Conservation (phyloP, 192 early-diverging fungal species). For the Backusella macrospora region DNA sequence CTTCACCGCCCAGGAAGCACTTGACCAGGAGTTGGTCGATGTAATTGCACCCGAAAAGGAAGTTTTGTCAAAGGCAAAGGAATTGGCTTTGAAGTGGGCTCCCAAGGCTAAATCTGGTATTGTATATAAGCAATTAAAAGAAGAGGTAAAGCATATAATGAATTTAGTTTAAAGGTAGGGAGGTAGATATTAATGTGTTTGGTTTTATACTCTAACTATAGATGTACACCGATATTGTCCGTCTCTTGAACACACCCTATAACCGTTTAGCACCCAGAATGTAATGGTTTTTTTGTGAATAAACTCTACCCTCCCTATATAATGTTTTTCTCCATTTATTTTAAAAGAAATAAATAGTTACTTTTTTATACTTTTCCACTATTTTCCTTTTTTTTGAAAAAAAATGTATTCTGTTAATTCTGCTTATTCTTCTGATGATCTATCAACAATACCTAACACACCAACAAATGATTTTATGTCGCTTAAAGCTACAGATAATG, state of each 20-base stretch:
- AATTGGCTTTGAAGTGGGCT: constrained; percentile 55
- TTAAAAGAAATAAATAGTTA: not conserved
- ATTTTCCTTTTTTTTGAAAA: not conserved
- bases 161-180: not conserved
- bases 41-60: constrained; percentile 52
- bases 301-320: not conserved
- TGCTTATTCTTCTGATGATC: constrained; percentile 5
- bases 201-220: constrained; percentile 1
- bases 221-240: constrained; percentile 39
- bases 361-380: not conserved
- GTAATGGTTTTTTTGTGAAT: constrained; percentile 8
- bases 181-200: not conserved
- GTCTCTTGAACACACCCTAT: constrained; percentile 25
- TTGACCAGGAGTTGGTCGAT: constrained; percentile 64
- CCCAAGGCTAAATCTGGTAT: constrained; percentile 59
- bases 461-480: not conserved
- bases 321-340: not conserved
- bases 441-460: constrained; percentile 1
- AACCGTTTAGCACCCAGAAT: constrained; percentile 31
- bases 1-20: constrained; percentile 62
- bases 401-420: not conserved
- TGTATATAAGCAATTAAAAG: constrained; percentile 62
- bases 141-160: constrained; percentile 46
- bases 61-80: constrained; percentile 53
- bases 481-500: not conserved